Conservation (phyloP, 495 filamentous ascomycete genomes). For the Hypoxylon cercidicola region DNA sequence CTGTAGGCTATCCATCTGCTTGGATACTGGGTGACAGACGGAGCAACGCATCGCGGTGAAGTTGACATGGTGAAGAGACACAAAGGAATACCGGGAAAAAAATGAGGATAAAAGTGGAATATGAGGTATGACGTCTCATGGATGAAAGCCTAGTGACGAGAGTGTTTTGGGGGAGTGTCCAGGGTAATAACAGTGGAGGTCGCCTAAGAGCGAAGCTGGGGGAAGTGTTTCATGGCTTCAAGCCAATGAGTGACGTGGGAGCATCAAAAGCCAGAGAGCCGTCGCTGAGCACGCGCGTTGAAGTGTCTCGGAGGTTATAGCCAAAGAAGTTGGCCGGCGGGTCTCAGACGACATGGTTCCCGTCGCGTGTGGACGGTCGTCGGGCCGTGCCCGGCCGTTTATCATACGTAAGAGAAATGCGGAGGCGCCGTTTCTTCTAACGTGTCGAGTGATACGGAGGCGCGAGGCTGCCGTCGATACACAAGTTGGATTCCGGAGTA, state of each 20-base stretch:
- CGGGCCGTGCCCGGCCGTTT: constrained; percentile 28
- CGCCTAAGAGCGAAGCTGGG: constrained; percentile 11
- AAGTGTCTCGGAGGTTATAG: constrained; percentile 38
- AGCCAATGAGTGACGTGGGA: constrained; percentile 17
- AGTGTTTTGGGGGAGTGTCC: neutral
- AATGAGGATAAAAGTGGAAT: constrained; percentile 18
- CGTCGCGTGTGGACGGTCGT: constrained; percentile 21
- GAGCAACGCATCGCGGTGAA: constrained; percentile 8
- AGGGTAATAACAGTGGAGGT: constrained; percentile 7
- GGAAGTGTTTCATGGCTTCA: constrained; percentile 26
- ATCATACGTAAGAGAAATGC: constrained; percentile 27
- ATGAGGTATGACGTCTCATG: constrained; percentile 40
- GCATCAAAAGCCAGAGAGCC: neutral
- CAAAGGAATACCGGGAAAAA: constrained; percentile 12
- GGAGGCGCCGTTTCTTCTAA: constrained; percentile 2
- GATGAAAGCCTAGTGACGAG: constrained; percentile 15
- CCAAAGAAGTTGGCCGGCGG: constrained; percentile 29
- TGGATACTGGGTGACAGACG: constrained; percentile 13
- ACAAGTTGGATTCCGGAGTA: constrained; percentile 9
- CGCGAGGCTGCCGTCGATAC: constrained; percentile 24
- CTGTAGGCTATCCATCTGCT: constrained; percentile 10
- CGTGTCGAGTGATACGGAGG: constrained; percentile 11
- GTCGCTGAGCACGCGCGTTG: constrained; percentile 31
- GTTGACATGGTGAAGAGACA: constrained; percentile 11
- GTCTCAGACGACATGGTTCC: constrained; percentile 3